Conservation (phyloP, 768 basidiomycete species). For the Boletus reticulatus region DNA sequence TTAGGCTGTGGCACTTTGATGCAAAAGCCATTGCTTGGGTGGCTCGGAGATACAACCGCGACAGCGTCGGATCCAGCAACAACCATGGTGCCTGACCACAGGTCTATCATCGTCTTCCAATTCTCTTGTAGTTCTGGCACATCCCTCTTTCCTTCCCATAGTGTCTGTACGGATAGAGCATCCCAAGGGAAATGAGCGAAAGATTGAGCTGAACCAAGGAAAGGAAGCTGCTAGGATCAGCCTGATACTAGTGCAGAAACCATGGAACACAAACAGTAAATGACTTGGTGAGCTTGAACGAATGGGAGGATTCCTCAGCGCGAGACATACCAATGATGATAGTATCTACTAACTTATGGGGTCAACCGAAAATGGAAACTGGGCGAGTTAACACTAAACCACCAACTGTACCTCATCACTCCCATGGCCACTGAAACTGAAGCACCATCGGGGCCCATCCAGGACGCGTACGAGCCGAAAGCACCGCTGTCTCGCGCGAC, state of each 20-base stretch:
- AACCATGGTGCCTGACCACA: slow-evolving; percentile 52
- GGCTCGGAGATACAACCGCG: slow-evolving; percentile 35
- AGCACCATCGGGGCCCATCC: slow-evolving; percentile 11
- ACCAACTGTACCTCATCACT: slow-evolving; percentile 4
- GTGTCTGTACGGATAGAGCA: slow-evolving; percentile 34
- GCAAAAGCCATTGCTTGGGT: slow-evolving; percentile 22
- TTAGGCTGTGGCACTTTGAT: slow-evolving; percentile 33
- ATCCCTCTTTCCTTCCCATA: slow-evolving; percentile 37
- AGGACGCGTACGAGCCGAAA: slow-evolving; percentile 45
- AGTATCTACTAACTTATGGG: too few species aligned
- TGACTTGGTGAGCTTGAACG: slow-evolving; percentile 43
- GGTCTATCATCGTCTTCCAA: slow-evolving; percentile 47
- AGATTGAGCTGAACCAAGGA: slow-evolving; percentile 31
- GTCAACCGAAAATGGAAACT: slow-evolving; percentile 24
- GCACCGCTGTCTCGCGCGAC: slow-evolving; percentile 55
- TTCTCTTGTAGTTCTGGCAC: slow-evolving; percentile 28
- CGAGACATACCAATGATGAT: slow-evolving; percentile 2
- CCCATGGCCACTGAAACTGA: slow-evolving; percentile 21
- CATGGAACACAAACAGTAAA: slow-evolving; percentile 40
- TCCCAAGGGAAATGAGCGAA: slow-evolving; percentile 48
- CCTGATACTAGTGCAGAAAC: slow-evolving; percentile 1
- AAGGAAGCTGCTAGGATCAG: slow-evolving; percentile 32
- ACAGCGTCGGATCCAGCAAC: slow-evolving; percentile 41
- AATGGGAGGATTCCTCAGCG: slow-evolving; percentile 16
- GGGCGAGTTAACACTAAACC: neutral